Base-by-base conservation (phyloP, 2,329 filamentous ascomycete species). In the Neopestalotiopsis rosae region DNA sequence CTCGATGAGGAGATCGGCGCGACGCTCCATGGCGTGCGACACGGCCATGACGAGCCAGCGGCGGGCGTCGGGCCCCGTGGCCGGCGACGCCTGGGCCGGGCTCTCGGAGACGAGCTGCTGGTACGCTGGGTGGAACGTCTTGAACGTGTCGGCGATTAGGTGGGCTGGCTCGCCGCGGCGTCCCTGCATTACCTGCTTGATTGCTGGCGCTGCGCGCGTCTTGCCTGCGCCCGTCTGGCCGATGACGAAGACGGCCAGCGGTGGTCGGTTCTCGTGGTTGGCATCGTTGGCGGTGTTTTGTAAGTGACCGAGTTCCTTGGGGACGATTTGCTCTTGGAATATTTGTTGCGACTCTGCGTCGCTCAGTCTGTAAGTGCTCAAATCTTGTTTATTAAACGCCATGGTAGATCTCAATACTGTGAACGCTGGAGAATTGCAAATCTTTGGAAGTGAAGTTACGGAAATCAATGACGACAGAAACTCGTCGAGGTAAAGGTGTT, bases 191-290 rank as follows among this genome's bases (percentile, higher is more conserved):
- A 81, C 79, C 4, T 70, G 62, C 20, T 78, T 75, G 64, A 86
- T 74, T 42, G 75, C 72, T 2, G 82, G 83, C 12, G 83, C 81
- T 1, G 82, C 78, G 67, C 80, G 79, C 17, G 83, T 85, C 69
- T 86, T 86, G 65, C 84, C 84, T 14, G 84, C 82, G 73, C 84
- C 84, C 5, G 84, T 86, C 72, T 85, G 84, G 70, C 84, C 84
- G 32, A 85, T 79, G 14, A 84, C 75, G 24, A 86, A 76, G 61
- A 86, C 74, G 42, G 81, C 83, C 14, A 83, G 76, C 49, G 82
- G 81, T 10, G 61, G 13, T 24, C 40, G 13, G 1, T 20, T 9
- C 4, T 34, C 30, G 4, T n/a, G n/a, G 40, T 6, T 13, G 17
- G 13, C n/a, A 30, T 45, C 17, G 13, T 34, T 17, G 5, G 20